Conservation (phyloP, 768 basidiomycete species). For the Mycena metata region DNA sequence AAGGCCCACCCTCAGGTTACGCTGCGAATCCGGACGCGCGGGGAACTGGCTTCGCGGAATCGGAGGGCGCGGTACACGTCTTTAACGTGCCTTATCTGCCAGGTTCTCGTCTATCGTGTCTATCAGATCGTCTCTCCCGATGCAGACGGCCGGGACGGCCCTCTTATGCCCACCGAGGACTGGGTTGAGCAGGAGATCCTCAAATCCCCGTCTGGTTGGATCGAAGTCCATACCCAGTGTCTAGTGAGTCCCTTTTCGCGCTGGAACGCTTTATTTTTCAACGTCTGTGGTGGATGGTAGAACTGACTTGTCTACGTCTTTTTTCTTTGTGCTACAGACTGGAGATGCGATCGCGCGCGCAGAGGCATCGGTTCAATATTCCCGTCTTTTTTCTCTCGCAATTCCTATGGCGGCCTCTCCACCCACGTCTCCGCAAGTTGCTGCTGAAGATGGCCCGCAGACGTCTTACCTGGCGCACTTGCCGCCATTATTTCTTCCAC, state of each 20-base stretch:
- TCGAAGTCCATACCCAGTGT: conserved; percentile 76
- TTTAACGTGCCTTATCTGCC: conserved; percentile 79
- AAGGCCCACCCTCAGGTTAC: conserved; percentile 81
- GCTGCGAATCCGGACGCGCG: conserved; percentile 68
- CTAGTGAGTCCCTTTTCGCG: conserved; percentile 66
- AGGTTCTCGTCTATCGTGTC: conserved; percentile 76
- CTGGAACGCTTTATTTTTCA: not conserved
- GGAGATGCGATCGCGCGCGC: conserved; percentile 53
- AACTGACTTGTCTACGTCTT: conserved; percentile 18
- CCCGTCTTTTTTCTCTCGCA: conserved; percentile 60
- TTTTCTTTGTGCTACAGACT: conserved; percentile 47
- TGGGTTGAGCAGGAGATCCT: conserved; percentile 83
- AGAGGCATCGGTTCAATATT: conserved; percentile 59
- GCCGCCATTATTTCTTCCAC: conserved; percentile 76
- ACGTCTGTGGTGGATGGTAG: not conserved
- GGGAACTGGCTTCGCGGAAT: conserved; percentile 57
- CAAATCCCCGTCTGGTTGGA: conserved; percentile 78
- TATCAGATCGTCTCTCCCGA: conserved; percentile 70
- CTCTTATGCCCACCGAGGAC: conserved; percentile 77
- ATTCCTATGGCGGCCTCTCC: conserved; percentile 53
- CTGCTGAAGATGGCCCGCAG: conserved; percentile 42
- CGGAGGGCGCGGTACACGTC: conserved; percentile 72
- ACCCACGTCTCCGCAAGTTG: conserved; percentile 41
- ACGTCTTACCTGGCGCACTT: conserved; percentile 64
- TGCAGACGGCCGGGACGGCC: conserved; percentile 71